Conservation (phyloP, 2,329 filamentous ascomycete genomes). For the Fusarium sp. region DNA sequence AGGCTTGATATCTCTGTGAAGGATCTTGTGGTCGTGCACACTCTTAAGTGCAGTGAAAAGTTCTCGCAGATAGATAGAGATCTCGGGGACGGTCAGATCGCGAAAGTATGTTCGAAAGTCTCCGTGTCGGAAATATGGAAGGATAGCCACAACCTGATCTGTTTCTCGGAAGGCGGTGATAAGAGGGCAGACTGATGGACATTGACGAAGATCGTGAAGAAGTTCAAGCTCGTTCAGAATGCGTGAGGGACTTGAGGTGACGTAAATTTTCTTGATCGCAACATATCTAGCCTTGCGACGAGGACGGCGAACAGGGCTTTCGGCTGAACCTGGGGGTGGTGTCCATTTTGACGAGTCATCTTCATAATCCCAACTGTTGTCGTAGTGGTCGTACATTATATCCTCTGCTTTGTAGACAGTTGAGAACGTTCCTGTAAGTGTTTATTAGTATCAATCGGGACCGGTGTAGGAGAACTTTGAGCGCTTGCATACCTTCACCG, state of each 20-base stretch:
- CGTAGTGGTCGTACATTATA: constrained; percentile 82
- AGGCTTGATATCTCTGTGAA: constrained; percentile 96
- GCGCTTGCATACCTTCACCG: constrained; percentile 78
- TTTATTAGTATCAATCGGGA: constrained; percentile 20
- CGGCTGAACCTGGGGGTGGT: constrained; percentile 71
- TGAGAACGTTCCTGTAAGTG: constrained; percentile 88
- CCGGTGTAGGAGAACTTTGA: neutral
- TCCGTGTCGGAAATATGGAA: constrained; percentile 95
- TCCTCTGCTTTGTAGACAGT: constrained; percentile 99
- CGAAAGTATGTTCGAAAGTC: constrained; percentile 97
- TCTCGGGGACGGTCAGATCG: constrained; percentile 86
- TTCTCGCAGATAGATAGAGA: constrained; percentile 88
- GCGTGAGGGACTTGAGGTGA: constrained; percentile 91
- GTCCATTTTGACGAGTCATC: constrained; percentile 75
- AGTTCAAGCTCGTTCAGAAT: constrained; percentile 98
- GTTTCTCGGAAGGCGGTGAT: constrained; percentile 96
- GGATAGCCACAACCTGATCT: constrained; percentile 93
- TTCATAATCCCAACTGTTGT: constrained; percentile 88
- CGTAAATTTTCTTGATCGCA: constrained; percentile 99
- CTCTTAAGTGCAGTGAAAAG: constrained; percentile 86
- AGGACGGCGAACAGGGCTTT: constrained; percentile 51
- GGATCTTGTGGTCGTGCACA: constrained; percentile 85
- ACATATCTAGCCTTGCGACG: constrained; percentile 75
- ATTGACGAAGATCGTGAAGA: constrained; percentile 86
- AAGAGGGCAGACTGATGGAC: constrained; percentile 88